Evolutionary conservation across 495 filamentous ascomycete species (phyloP).

Genomic region (Neurospora sp.): DNA sequence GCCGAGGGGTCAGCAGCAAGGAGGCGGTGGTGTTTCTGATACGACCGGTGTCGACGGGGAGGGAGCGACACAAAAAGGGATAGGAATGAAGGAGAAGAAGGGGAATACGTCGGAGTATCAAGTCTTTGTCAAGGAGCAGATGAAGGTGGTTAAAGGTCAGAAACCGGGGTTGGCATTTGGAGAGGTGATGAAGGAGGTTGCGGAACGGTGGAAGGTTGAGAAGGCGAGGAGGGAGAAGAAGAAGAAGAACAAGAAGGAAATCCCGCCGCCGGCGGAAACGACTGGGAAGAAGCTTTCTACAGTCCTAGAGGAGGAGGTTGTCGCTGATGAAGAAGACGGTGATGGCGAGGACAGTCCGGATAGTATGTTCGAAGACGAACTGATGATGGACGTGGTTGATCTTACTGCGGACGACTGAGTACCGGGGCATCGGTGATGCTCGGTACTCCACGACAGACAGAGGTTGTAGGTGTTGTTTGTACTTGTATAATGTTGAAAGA

Average conservation of each 20-base stretch:
- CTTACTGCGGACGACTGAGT: not conserved
- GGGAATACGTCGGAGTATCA: constrained; percentile 43
- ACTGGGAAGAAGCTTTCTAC: constrained; percentile 1
- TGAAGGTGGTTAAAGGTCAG: constrained; percentile 42
- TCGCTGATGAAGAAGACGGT: not conserved
- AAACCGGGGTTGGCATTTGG: constrained; percentile 45
- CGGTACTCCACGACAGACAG: not conserved
- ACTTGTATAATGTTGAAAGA: not conserved
- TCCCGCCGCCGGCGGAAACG: not conserved
- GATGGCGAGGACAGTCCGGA: not conserved
- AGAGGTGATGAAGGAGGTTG: constrained; percentile 54
- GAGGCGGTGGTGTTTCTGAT: too few relatives aligned
- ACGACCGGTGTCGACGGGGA: too few relatives aligned
- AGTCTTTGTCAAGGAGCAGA: constrained; percentile 55
- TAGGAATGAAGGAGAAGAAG: too few relatives aligned
- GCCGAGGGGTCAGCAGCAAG: constrained; percentile 36
- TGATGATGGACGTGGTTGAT: constrained; percentile 9
- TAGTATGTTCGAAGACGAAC: constrained; percentile 10
- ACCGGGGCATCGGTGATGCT: not conserved
- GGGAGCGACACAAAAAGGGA: too few relatives aligned
- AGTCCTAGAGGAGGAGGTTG: not conserved
- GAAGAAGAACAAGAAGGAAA: not conserved
- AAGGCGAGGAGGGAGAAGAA: constrained; percentile 5
- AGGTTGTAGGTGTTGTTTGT: not conserved
- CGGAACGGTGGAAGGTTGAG: constrained; percentile 32